Percentiles rank a stretch among this genome's conserved stretches.
Conservation (phyloP, 306 rosid species). For the Quercus parvula region DNA sequence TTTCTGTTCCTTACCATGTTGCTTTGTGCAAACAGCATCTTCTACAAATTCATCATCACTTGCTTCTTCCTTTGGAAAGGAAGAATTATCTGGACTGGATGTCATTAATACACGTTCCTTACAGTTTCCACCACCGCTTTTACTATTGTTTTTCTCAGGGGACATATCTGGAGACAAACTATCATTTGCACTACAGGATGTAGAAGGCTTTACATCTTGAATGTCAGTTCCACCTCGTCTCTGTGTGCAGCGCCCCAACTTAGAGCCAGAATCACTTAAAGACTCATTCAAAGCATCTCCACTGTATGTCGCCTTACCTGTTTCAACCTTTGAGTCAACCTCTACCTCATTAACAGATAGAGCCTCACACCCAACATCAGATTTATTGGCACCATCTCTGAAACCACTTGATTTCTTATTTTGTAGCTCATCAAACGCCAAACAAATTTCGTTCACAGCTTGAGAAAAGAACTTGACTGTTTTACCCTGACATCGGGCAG, state of each 20-base stretch:
- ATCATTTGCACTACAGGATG: slow-evolving; percentile 36
- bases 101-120: slow-evolving; percentile 37
- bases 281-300: slow-evolving; percentile 34
- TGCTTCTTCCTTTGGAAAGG: slow-evolving; percentile 17
- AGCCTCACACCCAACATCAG: slow-evolving; percentile 58
- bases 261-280: slow-evolving; percentile 39
- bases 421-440: slow-evolving; percentile 75
- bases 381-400: slow-evolving; percentile 58
- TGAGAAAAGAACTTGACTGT: slow-evolving; percentile 63
- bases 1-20: slow-evolving; percentile 39
- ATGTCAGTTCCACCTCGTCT: slow-evolving; percentile 46
- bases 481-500: slow-evolving; percentile 71
- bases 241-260: slow-evolving; percentile 55
- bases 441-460: slow-evolving; percentile 89
- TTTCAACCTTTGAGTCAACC: slow-evolving; percentile 45
- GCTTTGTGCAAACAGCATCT: slow-evolving; percentile 33
- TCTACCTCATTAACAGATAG: slow-evolving; percentile 52
- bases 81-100: slow-evolving; percentile 22
- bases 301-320: slow-evolving; percentile 34
- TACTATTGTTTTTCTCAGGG: slow-evolving; percentile 41
- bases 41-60: slow-evolving; percentile 26
- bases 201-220: slow-evolving; percentile 42
- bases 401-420: slow-evolving; percentile 54
- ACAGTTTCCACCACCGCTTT: slow-evolving; percentile 25
- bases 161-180: slow-evolving; percentile 44